Percentiles rank a stretch among this genome's conserved stretches.
Conservation (phyloP, 148 eudicot species). For the Heliamphora exappendiculata region DNA sequence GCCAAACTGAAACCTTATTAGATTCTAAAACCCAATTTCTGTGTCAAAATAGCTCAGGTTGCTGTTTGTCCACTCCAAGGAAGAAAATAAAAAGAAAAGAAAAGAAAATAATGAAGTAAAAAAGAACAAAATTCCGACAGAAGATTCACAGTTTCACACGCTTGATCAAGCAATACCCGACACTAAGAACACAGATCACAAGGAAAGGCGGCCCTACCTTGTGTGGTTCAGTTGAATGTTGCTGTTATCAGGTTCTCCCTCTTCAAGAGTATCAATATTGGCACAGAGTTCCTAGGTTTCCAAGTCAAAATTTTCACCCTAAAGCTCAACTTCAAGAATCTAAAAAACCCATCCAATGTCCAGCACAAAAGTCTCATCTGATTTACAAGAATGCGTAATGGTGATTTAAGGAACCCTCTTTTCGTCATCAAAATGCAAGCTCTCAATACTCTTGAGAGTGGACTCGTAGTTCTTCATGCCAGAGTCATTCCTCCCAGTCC, state of each 20-base stretch:
- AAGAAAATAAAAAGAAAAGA: not conserved
- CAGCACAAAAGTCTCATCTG: conserved; percentile 13
- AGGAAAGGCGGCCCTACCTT: not conserved
- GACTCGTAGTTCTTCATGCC: conserved; percentile 75
- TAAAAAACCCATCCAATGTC: not conserved
- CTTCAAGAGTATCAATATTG: not conserved
- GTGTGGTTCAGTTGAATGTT: not conserved
- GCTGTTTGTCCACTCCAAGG: too few species aligned
- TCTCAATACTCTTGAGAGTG: conserved; percentile 68
- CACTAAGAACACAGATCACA: not conserved
- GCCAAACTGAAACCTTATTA: not conserved
- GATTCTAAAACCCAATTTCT: not conserved
- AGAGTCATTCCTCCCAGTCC: conserved; percentile 43
- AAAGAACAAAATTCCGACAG: too few species aligned
- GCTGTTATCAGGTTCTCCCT: not conserved
- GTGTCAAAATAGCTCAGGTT: not conserved
- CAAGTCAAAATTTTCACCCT: not conserved
- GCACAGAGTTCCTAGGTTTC: not conserved
- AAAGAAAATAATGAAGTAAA: too few species aligned
- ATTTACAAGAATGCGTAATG: conserved; percentile 18
- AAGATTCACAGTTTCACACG: too few species aligned
- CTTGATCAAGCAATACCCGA: too few species aligned
- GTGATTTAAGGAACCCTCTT: conserved; percentile 31
- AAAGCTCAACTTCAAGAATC: not conserved
- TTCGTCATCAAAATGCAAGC: conserved; percentile 64